Conservation (phyloP, 495 filamentous ascomycete species). For the Aspergillus ostianus region DNA sequence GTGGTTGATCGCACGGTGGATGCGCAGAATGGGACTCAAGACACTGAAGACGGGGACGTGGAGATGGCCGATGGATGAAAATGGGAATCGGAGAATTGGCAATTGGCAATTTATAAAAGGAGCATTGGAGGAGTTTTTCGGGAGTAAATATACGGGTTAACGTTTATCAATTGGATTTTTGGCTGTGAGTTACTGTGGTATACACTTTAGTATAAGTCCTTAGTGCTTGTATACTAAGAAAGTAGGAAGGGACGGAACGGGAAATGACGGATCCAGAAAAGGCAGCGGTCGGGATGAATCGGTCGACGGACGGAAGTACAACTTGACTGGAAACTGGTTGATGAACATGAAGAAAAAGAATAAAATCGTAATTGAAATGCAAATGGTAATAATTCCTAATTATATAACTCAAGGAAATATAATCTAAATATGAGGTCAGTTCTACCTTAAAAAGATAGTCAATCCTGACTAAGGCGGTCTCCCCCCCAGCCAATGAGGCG, state of each 20-base stretch:
- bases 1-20: conserved; percentile 40
- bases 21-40: conserved; percentile 5
- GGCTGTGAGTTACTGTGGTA: conserved; percentile 16
- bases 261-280: conserved; percentile 10
- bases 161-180: conserved; percentile 11
- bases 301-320: no score
- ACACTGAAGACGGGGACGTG: conserved; percentile 28
- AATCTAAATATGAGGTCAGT: no score
- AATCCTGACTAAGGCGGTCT: conserved; percentile 16
- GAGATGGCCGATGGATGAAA: conserved; percentile 47
- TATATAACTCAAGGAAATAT: no score
- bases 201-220: neutral
- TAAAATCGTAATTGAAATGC: neutral
- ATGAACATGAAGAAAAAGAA: no score
- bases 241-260: conserved; percentile 13
- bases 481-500: conserved; percentile 40
- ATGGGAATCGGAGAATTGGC: neutral
- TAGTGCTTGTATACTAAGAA: no score
- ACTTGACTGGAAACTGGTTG: no score
- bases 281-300: conserved; percentile 7
- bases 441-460: no score
- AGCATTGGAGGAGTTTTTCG: conserved; percentile 27
- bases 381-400: neutral
- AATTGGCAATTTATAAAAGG: conserved; percentile 14
- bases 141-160: conserved; percentile 11